These are phyloP conservation scores for Lachancea thermotolerans DNA, from an alignment of 805 yeast species.

Conservation along the genomic window DNA sequence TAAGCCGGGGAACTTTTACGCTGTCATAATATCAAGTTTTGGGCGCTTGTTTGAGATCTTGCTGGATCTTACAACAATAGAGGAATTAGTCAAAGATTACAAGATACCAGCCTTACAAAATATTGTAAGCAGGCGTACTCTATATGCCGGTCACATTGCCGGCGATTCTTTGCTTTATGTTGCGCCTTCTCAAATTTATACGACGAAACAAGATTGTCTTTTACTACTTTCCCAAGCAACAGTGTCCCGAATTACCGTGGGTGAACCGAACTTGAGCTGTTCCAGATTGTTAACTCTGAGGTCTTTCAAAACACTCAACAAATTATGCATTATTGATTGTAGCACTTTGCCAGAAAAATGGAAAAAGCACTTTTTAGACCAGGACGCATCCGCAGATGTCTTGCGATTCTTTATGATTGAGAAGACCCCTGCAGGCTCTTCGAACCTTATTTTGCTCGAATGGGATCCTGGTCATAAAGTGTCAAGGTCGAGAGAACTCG, in stretches of 20 bases:
- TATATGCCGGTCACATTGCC: conserved; percentile 1
- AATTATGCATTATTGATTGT: conserved; percentile 1
- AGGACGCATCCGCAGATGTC: neutral
- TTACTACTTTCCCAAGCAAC: conserved; percentile 21
- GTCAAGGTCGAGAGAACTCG: conserved; percentile 10
- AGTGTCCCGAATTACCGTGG: conserved; percentile 12
- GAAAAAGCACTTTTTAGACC: conserved; percentile 1
- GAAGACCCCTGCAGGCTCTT: neutral
- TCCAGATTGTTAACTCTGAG: neutral
- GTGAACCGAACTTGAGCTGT: neutral
- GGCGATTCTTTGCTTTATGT: conserved; percentile 2
- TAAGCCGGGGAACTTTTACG: conserved; percentile 7
- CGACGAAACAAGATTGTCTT: conserved; percentile 8
- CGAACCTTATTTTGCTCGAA: neutral
- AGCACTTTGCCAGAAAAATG: neutral
- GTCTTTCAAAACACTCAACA: neutral
- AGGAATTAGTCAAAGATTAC: conserved; percentile 8
- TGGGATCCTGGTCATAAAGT: neutral
- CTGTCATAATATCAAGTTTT: conserved; percentile 18
- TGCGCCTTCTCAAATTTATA: neutral
- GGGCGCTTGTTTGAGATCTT: conserved; percentile 16
- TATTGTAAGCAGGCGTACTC: neutral
- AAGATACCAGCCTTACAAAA: conserved; percentile 3
- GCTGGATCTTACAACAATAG: conserved; percentile 11
- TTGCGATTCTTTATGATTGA: neutral